Conservation (phyloP, 225 moss, liverwort and hornwort genomes). For the Sphagnum tenellum region DNA sequence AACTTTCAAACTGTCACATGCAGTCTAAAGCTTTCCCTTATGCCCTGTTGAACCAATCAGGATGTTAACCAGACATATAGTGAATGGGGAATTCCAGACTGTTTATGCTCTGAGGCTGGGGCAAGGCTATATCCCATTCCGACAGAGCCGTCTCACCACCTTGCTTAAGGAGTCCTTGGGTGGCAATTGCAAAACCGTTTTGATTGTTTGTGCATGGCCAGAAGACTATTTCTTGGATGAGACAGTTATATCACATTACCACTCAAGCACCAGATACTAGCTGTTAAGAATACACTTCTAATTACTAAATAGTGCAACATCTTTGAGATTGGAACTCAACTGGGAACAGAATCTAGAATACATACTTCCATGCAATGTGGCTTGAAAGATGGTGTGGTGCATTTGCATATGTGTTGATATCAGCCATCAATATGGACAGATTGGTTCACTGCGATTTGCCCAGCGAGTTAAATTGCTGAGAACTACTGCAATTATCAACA, state of each 20-base stretch:
- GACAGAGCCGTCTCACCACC: conserved; percentile 80
- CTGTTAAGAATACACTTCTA: not conserved
- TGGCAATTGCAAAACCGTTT: conserved; percentile 80
- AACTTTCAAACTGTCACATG: too few relatives aligned
- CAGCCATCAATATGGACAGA: conserved; percentile 18
- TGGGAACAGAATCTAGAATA: too few relatives aligned
- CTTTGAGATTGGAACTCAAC: too few relatives aligned
- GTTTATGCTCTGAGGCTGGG: conserved; percentile 79
- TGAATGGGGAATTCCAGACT: conserved; percentile 23
- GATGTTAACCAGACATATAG: too few relatives aligned
- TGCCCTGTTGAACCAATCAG: too few relatives aligned
- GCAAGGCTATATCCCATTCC: conserved; percentile 69
- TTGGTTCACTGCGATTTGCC: conserved; percentile 45
- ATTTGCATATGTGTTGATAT: too few relatives aligned
- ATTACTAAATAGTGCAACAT: not conserved
- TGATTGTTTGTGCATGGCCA: conserved; percentile 84
- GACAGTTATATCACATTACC: conserved; percentile 41
- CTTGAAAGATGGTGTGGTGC: too few relatives aligned
- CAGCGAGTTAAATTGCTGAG: conserved; percentile 51
- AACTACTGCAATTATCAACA: conserved; percentile 43
- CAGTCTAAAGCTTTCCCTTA: too few relatives aligned
- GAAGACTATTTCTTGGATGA: conserved; percentile 96
- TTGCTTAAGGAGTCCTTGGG: conserved; percentile 81
- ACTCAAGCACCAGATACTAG: not conserved
- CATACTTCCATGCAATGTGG: too few relatives aligned